Base-by-base conservation (phyloP, 495 filamentous ascomycete species). In the Echria macrotheca region DNA sequence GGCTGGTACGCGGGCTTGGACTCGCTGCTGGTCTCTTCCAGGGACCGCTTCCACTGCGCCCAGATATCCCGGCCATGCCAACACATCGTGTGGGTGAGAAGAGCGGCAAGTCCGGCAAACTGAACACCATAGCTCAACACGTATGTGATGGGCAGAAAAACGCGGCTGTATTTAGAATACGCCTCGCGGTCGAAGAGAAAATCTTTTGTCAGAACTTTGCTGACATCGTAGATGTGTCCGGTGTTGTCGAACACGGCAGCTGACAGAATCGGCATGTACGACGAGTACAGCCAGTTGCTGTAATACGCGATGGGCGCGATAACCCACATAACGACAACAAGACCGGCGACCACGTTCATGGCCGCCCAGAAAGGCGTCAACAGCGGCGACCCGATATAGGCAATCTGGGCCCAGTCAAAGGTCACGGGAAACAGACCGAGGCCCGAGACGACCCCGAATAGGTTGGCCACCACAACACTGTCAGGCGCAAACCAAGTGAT, bases 331-430 rank as follows among this genome's bases (percentile, higher is more conserved):
- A 95, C 86, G 17, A 91, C 66, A 2, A 88, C 82, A 52, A 95
- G 76, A 1, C 89, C 89, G 19, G 83, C 84, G 42, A 95, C 82
- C 18, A 95, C 88, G 63, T 95, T 95, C 54, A 89, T 72, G 1
- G 89, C 87, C 5, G 91, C 90, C 90, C 90, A 95, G 59, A 91
- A 95, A 0, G 90, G 90, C 0, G 86, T 89, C 18, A 95, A 68
- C 0, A 96, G 73, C 0, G 90, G 90, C 23, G 86, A 93, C 10
- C 87, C 86, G 52, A 91, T 94, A 56, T 90, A 95, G 7, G 91
- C 88, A 33, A 96, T 83, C 67, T 95, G 91, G 0, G 86, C 81
- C 90, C 90, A 96, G 68, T 96, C 90, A 52, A 96, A 95, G 0
- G 90, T 95, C 57, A 96, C 57, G 3, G 91, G 81, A 42, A 93